phyloP scores from a whole-genome alignment of 2,329 filamentous ascomycete genomes.

The Pseudogymnoascus destructans region DNA sequence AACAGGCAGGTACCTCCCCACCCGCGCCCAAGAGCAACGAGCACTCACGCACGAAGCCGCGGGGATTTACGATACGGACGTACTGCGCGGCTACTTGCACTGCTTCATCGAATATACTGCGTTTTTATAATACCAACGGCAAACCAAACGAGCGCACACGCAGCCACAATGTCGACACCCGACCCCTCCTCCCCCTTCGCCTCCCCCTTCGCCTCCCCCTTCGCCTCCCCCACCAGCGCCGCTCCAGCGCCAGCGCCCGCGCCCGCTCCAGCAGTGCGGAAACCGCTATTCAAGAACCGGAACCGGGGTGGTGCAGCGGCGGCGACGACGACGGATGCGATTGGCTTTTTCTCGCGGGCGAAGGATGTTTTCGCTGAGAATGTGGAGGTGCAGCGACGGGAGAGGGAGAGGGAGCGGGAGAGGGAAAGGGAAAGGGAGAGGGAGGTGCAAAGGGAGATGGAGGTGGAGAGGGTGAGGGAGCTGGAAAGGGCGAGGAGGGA shows the following conservation, averaged over 20 bases:
- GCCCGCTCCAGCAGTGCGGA: slow-evolving; percentile 20
- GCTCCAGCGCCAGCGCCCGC: slow-evolving; percentile 4
- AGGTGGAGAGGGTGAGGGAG: slow-evolving; percentile 10
- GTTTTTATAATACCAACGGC: not conserved
- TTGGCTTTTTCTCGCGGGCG: slow-evolving; percentile 36
- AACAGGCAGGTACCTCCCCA: not conserved
- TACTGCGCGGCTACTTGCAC: not conserved
- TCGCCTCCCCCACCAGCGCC: not conserved
- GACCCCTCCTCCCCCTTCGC: not conserved
- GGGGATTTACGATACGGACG: not conserved
- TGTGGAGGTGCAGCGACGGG: slow-evolving; percentile 29
- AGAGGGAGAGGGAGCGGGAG: slow-evolving; percentile 16
- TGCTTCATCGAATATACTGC: not conserved
- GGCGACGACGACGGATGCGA: slow-evolving; percentile 23
- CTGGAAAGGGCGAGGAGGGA: slow-evolving; percentile 20
- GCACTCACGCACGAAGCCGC: not conserved
- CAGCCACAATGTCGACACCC: not conserved
- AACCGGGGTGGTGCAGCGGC: slow-evolving; percentile 27
- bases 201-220: not conserved
- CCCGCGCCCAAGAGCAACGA: not conserved
- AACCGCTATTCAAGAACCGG: slow-evolving; percentile 43
- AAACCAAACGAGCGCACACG: not conserved
- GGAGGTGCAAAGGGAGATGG: slow-evolving; percentile 17
- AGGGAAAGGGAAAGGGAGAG: slow-evolving; percentile 1
- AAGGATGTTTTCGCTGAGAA: slow-evolving; percentile 34